phyloP scores from a whole-genome alignment of 164 flowering plant genomes.

The Stephania cephalantha region DNA sequence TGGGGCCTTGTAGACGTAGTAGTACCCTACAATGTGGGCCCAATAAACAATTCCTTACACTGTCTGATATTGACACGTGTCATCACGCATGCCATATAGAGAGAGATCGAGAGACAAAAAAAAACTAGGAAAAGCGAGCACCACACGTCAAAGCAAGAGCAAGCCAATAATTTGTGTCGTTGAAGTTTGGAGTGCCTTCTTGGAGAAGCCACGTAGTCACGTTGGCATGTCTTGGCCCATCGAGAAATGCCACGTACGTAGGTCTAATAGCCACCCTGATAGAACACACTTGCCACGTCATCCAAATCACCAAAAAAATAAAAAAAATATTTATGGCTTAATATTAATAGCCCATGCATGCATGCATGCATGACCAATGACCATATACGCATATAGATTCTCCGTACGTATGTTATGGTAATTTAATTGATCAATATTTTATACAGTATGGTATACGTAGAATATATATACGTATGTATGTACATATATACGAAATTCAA shows the following conservation, averaged over 20 bases:
- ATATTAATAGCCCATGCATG: too few relatives aligned
- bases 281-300: not conserved
- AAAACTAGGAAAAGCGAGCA: not conserved
- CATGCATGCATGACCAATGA: not conserved
- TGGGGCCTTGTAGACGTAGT: too few relatives aligned
- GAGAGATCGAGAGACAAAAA: not conserved
- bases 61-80: not conserved
- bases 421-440: too few relatives aligned
- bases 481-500: too few relatives aligned
- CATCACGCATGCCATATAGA: not conserved
- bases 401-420: too few relatives aligned
- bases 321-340: too few relatives aligned
- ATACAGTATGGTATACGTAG: not conserved
- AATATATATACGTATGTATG: not conserved
- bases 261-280: not conserved
- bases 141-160: not conserved
- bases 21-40: not conserved
- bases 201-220: not conserved
- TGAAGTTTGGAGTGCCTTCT: not conserved
- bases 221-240: not conserved
- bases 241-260: not conserved
- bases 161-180: not conserved
- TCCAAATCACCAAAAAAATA: not conserved
- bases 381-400: not conserved
- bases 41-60: not conserved